These are phyloP conservation scores for Gonium pectorale DNA, from an alignment of 139 green algal genomes.

Conservation along the genomic window DNA sequence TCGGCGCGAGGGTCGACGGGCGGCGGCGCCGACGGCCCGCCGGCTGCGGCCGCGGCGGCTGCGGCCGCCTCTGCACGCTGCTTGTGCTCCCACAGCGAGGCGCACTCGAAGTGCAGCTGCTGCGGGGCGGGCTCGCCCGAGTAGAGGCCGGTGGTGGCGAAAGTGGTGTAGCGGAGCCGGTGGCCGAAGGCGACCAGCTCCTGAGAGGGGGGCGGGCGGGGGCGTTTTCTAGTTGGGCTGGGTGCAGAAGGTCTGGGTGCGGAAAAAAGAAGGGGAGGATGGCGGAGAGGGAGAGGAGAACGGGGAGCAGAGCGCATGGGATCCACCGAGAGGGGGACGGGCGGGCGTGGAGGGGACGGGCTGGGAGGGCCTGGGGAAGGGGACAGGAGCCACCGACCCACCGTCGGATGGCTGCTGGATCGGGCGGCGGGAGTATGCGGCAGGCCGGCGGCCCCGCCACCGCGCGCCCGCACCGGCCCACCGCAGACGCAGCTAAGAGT, in stretches of 20 bases:
- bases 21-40: neutral
- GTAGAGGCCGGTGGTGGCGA: constrained; percentile 44
- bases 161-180: constrained; percentile 43
- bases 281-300: neutral
- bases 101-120: constrained; percentile 33
- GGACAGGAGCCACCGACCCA: too few species aligned
- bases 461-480: too few species aligned
- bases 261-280: neutral
- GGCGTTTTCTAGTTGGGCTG: neutral
- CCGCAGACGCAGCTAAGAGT: too few species aligned
- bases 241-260: too few species aligned
- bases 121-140: constrained; percentile 35
- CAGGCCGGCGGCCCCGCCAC: too few species aligned
- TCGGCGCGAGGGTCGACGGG: constrained; percentile 5
- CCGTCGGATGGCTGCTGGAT: too few species aligned
- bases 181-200: constrained; percentile 22
- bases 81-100: constrained; percentile 32
- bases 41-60: neutral
- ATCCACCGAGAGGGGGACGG: too few species aligned
- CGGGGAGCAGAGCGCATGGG: neutral
- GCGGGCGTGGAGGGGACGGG: too few species aligned
- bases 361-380: too few species aligned
- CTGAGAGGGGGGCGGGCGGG: neutral
- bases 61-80: constrained; percentile 4
- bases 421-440: too few species aligned